Evolutionary conservation across 495 filamentous ascomycete species (phyloP), one percentile per base, ranked within the genome.

Genomic region (Echria macrotheca): DNA sequence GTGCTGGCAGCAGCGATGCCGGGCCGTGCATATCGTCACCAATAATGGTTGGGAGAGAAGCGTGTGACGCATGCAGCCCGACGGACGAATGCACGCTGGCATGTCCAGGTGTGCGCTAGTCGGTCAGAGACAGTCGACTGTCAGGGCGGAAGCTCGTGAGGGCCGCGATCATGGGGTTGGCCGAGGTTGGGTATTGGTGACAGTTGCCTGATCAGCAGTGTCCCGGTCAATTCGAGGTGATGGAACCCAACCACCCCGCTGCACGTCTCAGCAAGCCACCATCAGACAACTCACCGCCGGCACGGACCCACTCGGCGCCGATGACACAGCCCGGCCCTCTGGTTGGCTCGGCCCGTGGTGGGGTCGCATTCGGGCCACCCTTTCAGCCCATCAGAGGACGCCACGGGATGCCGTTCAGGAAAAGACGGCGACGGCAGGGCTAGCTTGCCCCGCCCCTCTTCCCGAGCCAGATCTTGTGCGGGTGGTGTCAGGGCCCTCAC

Each of bases 341-440:
- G 50, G 54, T 59, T 50, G 55, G 55, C 25, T 48, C 28, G 45
- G 36, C 17, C 10, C 15, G 11, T 44, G 36, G 50, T 35, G 51
- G 53, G 38, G 43, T 46, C 29, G 45, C 41, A 47, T 48, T 42
- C 33, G 45, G 51, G 44, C 33, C 39, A 26, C 15, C 14, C 6
- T 17, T 49, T 47, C 52, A 56, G 56, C 59, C 59, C 56, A 61
- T 61, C 47, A 59, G 33, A 56, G 28, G 4, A 19, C 53, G 59
- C 56, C 59, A 61, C 59, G 50, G 52, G 11, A n/a, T 17, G 15
- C n/a, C 47, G 46, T 35, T 35, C 31, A 35, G 22, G n/a, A 48
- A 33, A 19, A 41, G 17, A 29, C 36, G 31, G 15, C n/a, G 23
- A 40, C 47, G 41, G 36, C 43, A 24, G 37, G 15, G 24, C 29